Percentiles rank a stretch among this genome's conserved stretches.
phyloP scores from a whole-genome alignment of 345 rosid species.

The Cardamine occulta region DNA sequence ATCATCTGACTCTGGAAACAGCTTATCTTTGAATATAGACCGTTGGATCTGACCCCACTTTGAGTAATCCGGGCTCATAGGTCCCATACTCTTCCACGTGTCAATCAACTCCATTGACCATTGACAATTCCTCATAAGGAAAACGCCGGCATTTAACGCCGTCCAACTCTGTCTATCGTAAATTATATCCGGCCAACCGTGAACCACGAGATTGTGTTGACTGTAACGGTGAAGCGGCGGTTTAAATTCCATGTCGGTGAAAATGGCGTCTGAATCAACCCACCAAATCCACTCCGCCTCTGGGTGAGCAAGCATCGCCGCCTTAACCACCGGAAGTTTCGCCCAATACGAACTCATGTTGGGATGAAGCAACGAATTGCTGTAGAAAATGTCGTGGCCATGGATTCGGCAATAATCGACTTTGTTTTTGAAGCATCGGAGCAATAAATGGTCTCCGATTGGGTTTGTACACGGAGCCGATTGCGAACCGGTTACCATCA shows the following conservation, averaged over 20 bases:
- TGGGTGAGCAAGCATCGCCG: slow-evolving; percentile 95
- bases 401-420: slow-evolving; percentile 89
- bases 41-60: slow-evolving; percentile 78
- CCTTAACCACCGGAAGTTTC: slow-evolving; percentile 69
- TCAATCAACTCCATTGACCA: slow-evolving; percentile 96
- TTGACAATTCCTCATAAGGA: slow-evolving; percentile 86
- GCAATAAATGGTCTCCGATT: slow-evolving; percentile 76
- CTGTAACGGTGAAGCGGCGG: slow-evolving; percentile 71
- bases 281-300: slow-evolving; percentile 99
- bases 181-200: slow-evolving; percentile 76
- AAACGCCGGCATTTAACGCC: slow-evolving; percentile 82
- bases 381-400: slow-evolving; percentile 84
- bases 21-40: slow-evolving; percentile 73
- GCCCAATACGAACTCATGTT: slow-evolving; percentile 85
- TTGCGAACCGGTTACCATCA: slow-evolving; percentile 89
- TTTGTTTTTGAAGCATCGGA: slow-evolving; percentile 86
- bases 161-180: slow-evolving; percentile 81
- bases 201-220: slow-evolving; percentile 74
- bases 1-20: slow-evolving; percentile 82
- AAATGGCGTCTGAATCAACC: slow-evolving; percentile 91
- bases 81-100: slow-evolving; percentile 79
- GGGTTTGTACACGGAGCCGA: slow-evolving; percentile 75
- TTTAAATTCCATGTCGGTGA: slow-evolving; percentile 91
- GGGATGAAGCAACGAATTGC: slow-evolving; percentile 70
- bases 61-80: slow-evolving; percentile 54